A percentile compares a stretch with the other conserved stretches of the same genome.
These are phyloP conservation scores for Fonsecaea pedrosoi DNA, from an alignment of 2,329 filamentous ascomycete genomes.

Conservation along the genomic window DNA sequence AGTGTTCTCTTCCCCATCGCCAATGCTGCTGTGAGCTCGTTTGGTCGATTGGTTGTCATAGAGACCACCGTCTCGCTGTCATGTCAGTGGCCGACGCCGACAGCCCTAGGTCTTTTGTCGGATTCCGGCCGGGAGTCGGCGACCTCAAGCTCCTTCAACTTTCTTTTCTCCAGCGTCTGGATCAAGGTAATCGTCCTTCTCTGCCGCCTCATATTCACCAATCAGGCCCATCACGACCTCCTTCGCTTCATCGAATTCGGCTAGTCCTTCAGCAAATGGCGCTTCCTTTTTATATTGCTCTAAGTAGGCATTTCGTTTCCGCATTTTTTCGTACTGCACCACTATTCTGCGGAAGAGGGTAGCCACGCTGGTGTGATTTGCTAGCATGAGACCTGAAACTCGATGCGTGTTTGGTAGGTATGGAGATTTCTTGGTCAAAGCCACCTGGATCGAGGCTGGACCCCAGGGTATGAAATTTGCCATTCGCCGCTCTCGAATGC, in stretches of 20 bases:
- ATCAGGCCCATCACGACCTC: constrained; percentile 92
- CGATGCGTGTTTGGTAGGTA: constrained; percentile 94
- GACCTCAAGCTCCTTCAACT: constrained; percentile 30
- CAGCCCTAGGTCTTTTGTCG: not conserved
- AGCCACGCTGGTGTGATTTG: constrained; percentile 96
- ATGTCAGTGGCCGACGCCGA: not conserved
- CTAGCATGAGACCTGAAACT: constrained; percentile 95
- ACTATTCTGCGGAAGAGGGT: constrained; percentile 96
- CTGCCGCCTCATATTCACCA: constrained; percentile 93
- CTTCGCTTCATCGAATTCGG: constrained; percentile 93
- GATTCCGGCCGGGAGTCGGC: not conserved
- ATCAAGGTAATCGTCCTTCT: constrained; percentile 86
- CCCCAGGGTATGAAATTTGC: constrained; percentile 99
- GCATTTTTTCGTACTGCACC: constrained; percentile 87
- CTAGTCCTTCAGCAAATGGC: constrained; percentile 86
- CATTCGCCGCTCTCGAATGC: constrained; percentile 90
- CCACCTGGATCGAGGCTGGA: constrained; percentile 95
- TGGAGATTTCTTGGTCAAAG: constrained; percentile 92
- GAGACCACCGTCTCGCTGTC: not conserved
- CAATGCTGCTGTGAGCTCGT: not conserved
- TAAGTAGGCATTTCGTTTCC: constrained; percentile 95
- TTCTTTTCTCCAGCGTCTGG: constrained; percentile 59
- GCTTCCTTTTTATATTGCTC: constrained; percentile 96
- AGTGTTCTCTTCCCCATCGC: not conserved
- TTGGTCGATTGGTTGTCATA: not conserved